Evolutionary conservation across 208 protist genomes (phyloP).

Genomic region (Herpetomonas muscarum): DNA sequence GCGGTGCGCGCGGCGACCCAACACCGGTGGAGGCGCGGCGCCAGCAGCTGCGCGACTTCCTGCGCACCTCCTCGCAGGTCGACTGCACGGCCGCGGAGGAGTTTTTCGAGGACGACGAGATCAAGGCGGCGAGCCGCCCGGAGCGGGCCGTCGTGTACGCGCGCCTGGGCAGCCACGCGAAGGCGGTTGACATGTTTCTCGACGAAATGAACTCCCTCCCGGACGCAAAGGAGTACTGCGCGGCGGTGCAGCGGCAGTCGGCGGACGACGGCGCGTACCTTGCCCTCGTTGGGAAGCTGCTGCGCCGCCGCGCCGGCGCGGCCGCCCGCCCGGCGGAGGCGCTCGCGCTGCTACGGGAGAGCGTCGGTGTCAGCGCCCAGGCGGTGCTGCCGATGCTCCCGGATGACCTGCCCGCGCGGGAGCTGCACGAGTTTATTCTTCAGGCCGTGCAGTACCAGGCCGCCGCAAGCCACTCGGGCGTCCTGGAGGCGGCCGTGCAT

Average conservation of each 20-base stretch:
- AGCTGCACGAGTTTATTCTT: slow-evolving; percentile 44
- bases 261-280: slow-evolving; percentile 33
- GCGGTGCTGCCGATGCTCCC: slow-evolving; percentile 60
- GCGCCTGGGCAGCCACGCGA: slow-evolving; percentile 39
- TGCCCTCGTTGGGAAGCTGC: slow-evolving; percentile 32
- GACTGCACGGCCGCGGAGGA: slow-evolving; percentile 15
- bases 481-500: slow-evolving; percentile 32
- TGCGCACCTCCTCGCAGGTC: slow-evolving; percentile 32
- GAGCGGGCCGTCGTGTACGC: slow-evolving; percentile 67
- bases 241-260: slow-evolving; percentile 22
- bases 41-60: slow-evolving; percentile 31
- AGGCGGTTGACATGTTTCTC: slow-evolving; percentile 62
- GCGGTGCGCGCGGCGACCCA: not conserved
- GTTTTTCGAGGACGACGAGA: slow-evolving; percentile 43
- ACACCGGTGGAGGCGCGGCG: slow-evolving; percentile 1
- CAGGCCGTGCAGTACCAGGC: slow-evolving; percentile 32
- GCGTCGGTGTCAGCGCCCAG: not conserved
- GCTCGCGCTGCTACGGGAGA: slow-evolving; percentile 22
- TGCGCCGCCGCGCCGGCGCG: slow-evolving; percentile 15
- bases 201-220: slow-evolving; percentile 32
- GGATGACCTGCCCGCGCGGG: slow-evolving; percentile 32
- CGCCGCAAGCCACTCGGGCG: slow-evolving; percentile 23
- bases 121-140: slow-evolving; percentile 14
- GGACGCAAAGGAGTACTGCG: slow-evolving; percentile 51
- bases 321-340: slow-evolving; percentile 26